Evolutionary conservation across 2,329 filamentous ascomycete species (phyloP).

Genomic region (Venturiaceae sp.): DNA sequence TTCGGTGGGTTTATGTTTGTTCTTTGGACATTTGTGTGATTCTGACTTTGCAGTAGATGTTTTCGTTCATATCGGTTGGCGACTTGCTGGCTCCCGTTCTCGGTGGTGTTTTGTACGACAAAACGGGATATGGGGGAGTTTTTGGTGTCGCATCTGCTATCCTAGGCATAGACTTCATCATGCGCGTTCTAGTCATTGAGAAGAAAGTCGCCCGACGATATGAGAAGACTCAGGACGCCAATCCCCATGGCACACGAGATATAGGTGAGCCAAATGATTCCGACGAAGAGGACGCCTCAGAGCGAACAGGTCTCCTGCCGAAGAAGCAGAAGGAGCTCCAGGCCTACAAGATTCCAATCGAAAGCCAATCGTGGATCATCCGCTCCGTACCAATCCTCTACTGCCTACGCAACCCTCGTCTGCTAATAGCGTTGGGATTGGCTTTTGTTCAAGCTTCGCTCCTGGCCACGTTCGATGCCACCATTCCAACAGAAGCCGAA

Average conservation of each 20-base stretch:
- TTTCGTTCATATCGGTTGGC: constrained; percentile 49
- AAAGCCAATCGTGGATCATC: constrained; percentile 29
- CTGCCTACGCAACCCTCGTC: constrained; percentile 23
- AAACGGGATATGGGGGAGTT: constrained; percentile 48
- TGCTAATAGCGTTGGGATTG: constrained; percentile 25
- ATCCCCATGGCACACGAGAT: constrained; percentile 9
- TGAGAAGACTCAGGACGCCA: constrained; percentile 13
- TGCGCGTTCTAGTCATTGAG: constrained; percentile 53
- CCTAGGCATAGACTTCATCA: constrained; percentile 47
- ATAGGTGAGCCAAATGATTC: constrained; percentile 9
- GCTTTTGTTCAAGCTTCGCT: constrained; percentile 32
- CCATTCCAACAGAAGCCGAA: constrained; percentile 33
- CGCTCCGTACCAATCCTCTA: constrained; percentile 38
- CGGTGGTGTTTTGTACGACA: constrained; percentile 51
- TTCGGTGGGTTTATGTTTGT: not conserved
- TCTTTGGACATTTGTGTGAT: constrained; percentile 11
- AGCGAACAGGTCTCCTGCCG: constrained; percentile 16
- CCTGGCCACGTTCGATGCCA: constrained; percentile 36
- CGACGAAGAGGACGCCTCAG: constrained; percentile 13
- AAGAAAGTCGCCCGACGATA: constrained; percentile 47
- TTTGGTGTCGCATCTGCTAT: constrained; percentile 47
- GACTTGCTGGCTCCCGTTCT: constrained; percentile 47
- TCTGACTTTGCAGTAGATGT: constrained; percentile 28
- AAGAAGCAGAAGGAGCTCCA: constrained; percentile 19
- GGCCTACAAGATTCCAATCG: constrained; percentile 32